Base-by-base conservation (phyloP, 2,329 filamentous ascomycete species). In the Hypoxylon rubiginosum region DNA sequence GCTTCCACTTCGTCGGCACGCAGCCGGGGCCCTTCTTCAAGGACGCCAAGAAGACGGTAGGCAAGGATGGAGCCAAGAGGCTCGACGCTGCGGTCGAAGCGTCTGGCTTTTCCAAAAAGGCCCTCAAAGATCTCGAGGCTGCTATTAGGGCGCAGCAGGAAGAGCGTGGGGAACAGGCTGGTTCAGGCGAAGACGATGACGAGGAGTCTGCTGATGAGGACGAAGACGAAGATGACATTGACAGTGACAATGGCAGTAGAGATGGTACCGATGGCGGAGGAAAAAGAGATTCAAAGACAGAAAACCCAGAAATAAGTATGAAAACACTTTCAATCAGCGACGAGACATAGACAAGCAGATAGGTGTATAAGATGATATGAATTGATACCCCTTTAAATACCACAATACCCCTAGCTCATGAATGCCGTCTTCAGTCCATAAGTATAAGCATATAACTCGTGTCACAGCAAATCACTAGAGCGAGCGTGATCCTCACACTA, bases 91-190 rank as follows among this genome's bases (percentile, higher is more conserved):
- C 92, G 32, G 94, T 97, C 1, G 92, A 97, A 76, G 96, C 96
- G 0, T 97, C 93, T 1, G 96, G 96, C 0, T 98, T 99, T 79
- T 97, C 93, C 19, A 97, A 91, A 83, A 98, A 97, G 82, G 97
- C 97, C 91, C 88, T 93, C 15, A 97, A 96, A 79, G 96, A 99
- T 72, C 82, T 99, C 15, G 96, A 97, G 76, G 87, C 88, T 9
- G 97, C 97, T 70, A 96, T 99, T 81, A 90, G 91, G 72, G 91
- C 92, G 82, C 91, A 94, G 76, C 87, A 90, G 56, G 82, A 83
- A 43, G 67, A 78, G 50, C 77, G 81, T n/a, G 80, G 80, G 1
- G 76, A 79, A 3, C 72, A 77, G 2, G 77, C 77, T 1, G 78
- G 78, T 7, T 78, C 78, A 0, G 79, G 77, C n/a, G 74, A 77